phyloP scores from a whole-genome alignment of 108 stramenopile species.

The Pelagomonas calceolata region DNA sequence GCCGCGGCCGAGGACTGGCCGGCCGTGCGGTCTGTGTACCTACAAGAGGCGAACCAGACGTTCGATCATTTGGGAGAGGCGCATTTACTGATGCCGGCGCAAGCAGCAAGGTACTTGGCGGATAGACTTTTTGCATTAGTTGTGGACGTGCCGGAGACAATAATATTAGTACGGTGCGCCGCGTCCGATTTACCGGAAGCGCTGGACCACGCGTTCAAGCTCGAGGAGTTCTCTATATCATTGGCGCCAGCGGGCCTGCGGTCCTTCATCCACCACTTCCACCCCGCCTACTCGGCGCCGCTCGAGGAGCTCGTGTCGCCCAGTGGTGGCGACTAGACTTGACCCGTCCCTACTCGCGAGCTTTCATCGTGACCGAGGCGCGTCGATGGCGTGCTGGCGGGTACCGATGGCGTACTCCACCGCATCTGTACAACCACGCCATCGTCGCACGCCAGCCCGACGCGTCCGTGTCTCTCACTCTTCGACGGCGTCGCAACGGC shows the following conservation, averaged over 20 bases:
- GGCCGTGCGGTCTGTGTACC: conserved; percentile 51
- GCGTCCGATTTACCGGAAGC: conserved; percentile 49
- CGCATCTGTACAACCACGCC: no score
- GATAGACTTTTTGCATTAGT: conserved; percentile 44
- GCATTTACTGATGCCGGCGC: conserved; percentile 47
- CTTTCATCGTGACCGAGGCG: no score
- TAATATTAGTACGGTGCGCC: conserved; percentile 43
- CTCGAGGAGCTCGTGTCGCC: conserved; percentile 17
- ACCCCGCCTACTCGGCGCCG: conserved; percentile 56
- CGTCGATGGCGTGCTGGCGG: no score
- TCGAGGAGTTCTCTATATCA: conserved; percentile 64
- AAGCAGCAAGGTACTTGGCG: conserved; percentile 2
- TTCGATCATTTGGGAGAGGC: conserved; percentile 45
- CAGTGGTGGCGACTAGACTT: no score
- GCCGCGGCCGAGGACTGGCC: conserved; percentile 67
- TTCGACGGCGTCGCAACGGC: no score
- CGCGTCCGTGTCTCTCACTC: no score
- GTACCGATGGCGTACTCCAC: no score
- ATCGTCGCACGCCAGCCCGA: no score
- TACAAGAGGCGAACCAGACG: conserved; percentile 47
- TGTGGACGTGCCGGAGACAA: conserved; percentile 51
- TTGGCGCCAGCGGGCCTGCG: conserved; percentile 62
- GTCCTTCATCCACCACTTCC: conserved; percentile 73
- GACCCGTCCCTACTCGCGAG: no score
- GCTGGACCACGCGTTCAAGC: conserved; percentile 45